Conservation (phyloP, 495 filamentous ascomycete species). For the Tuber microsphaerosporum region DNA sequence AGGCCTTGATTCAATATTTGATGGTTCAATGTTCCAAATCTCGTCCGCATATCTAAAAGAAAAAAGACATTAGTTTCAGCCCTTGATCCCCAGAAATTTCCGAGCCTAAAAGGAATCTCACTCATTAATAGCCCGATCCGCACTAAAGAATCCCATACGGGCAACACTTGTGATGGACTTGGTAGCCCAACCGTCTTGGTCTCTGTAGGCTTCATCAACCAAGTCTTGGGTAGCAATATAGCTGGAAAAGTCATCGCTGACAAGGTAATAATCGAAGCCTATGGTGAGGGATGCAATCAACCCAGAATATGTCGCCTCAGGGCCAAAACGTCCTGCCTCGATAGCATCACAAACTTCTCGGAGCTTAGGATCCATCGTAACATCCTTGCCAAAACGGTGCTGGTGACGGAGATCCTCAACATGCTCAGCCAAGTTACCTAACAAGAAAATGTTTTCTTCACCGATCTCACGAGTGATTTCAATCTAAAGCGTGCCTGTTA, state of each 20-base stretch:
- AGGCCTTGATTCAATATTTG: neutral
- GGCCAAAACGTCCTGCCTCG: slow-evolving; percentile 67
- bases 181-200: slow-evolving; percentile 83
- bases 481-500: slow-evolving; percentile 52
- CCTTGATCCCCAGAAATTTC: neutral
- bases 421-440: slow-evolving; percentile 90
- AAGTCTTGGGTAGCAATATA: slow-evolving; percentile 84
- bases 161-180: slow-evolving; percentile 83
- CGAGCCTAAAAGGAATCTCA: slow-evolving; percentile 41
- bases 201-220: slow-evolving; percentile 81
- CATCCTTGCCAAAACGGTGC: slow-evolving; percentile 67
- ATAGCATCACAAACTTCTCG: slow-evolving; percentile 76
- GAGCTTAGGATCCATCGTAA: slow-evolving; percentile 69
- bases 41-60: slow-evolving; percentile 61
- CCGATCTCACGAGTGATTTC: slow-evolving; percentile 97
- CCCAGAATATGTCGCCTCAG: slow-evolving; percentile 64
- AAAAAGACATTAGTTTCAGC: neutral
- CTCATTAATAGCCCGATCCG: slow-evolving; percentile 94
- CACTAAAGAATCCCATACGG: slow-evolving; percentile 94
- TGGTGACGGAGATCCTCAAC: slow-evolving; percentile 91
- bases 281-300: slow-evolving; percentile 76
- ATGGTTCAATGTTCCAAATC: slow-evolving; percentile 91
- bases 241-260: slow-evolving; percentile 90
- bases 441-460: slow-evolving; percentile 95
- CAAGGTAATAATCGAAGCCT: slow-evolving; percentile 94